These are phyloP conservation scores for Aspergillus aculeatus DNA, from an alignment of 2,329 filamentous ascomycete species.

Conservation along the genomic window DNA sequence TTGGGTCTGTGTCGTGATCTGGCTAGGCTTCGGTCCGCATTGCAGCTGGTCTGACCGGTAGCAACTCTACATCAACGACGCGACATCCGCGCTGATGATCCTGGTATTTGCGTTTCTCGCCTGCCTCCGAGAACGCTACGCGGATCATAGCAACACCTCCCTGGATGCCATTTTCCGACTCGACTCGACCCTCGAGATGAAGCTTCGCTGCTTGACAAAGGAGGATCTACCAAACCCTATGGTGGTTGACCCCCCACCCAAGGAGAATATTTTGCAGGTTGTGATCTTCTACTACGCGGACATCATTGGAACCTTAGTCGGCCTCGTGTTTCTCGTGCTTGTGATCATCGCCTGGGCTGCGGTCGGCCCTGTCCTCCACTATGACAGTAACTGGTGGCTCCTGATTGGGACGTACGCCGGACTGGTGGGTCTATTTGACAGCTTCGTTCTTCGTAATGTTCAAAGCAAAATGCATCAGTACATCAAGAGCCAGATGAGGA, in stretches of 20 bases:
- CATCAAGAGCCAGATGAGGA: conserved; percentile 14
- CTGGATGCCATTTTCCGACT: conserved; percentile 22
- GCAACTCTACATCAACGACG: conserved; percentile 16
- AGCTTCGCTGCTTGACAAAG: conserved; percentile 17
- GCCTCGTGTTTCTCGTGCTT: conserved; percentile 39
- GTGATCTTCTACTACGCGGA: conserved; percentile 42
- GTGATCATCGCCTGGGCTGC: conserved; percentile 42
- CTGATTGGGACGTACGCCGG: conserved; percentile 52
- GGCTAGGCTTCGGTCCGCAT: conserved; percentile 18
- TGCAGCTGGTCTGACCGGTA: conserved; percentile 19
- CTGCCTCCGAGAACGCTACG: conserved; percentile 23
- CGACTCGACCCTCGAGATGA: conserved; percentile 16
- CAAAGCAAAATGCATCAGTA: conserved; percentile 30
- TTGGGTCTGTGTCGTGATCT: conserved; percentile 21
- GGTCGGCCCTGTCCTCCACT: conserved; percentile 41
- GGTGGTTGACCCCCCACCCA: conserved; percentile 33
- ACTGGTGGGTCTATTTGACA: conserved; percentile 47
- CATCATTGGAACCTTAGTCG: conserved; percentile 44
- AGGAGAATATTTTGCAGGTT: conserved; percentile 35
- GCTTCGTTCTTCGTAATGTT: conserved; percentile 49
- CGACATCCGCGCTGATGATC: conserved; percentile 40
- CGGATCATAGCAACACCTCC: conserved; percentile 13
- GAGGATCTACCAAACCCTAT: conserved; percentile 31
- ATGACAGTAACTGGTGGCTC: conserved; percentile 49
- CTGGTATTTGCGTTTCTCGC: conserved; percentile 35